Evolutionary conservation across 2,329 filamentous ascomycete genomes (phyloP).

Genomic region (Fusarium oligoseptatum): DNA sequence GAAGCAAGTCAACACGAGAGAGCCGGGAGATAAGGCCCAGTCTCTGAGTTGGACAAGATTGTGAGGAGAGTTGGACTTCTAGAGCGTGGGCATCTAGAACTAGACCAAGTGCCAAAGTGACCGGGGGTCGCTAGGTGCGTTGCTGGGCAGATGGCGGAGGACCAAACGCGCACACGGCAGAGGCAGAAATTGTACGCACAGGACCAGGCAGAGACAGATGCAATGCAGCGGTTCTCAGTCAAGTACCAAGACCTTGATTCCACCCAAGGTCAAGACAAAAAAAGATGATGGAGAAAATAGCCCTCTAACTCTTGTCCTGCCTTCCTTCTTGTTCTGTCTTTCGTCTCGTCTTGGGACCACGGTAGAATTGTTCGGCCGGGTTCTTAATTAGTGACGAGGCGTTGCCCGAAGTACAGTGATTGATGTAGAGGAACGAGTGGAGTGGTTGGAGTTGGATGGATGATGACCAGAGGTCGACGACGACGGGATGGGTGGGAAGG

Average conservation of each 20-base stretch:
- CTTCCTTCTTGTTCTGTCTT: constrained; percentile 10
- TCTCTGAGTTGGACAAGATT: constrained; percentile 36
- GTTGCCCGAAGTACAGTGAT: constrained; percentile 2
- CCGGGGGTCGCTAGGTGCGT: constrained; percentile 33
- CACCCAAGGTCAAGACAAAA: constrained; percentile 31
- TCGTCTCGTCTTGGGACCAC: constrained; percentile 17
- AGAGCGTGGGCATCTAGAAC: constrained; percentile 18
- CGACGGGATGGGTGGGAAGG: constrained; percentile 49
- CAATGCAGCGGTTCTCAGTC: background rate
- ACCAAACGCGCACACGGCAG: constrained; percentile 37
- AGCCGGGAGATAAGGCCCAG: constrained; percentile 32
- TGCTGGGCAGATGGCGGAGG: constrained; percentile 45
- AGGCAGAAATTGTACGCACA: constrained; percentile 37
- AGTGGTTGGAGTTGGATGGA: constrained; percentile 34
- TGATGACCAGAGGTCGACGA: constrained; percentile 31
- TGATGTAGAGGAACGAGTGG: constrained; percentile 25
- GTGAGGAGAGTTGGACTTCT: constrained; percentile 12
- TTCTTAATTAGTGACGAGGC: constrained; percentile 8
- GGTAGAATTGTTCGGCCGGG: constrained; percentile 12
- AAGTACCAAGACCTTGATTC: constrained; percentile 5
- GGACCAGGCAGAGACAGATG: constrained; percentile 14
- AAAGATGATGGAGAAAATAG: constrained; percentile 32
- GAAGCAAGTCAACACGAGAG: constrained; percentile 19
- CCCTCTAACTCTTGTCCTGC: constrained; percentile 22
- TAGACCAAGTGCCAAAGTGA: constrained; percentile 39